These are phyloP conservation scores for Talaromyces trachyspermus DNA, from an alignment of 495 filamentous ascomycete species.

Conservation along the genomic window DNA sequence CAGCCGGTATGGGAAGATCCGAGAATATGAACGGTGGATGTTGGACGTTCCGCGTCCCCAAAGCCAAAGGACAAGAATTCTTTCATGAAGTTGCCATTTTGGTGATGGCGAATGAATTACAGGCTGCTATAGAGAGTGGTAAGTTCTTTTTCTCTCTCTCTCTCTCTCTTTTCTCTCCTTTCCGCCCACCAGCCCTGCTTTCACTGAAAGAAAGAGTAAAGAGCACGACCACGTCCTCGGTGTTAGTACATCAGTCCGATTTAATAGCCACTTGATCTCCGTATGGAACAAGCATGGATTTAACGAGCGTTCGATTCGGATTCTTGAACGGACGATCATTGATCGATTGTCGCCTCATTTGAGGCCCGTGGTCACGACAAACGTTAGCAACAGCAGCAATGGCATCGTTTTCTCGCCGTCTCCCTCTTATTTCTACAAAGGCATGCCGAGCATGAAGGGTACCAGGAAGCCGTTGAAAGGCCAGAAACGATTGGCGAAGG, in stretches of 20 bases:
- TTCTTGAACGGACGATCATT: constrained; percentile 59
- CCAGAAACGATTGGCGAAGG: too few species aligned
- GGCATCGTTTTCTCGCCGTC: constrained; percentile 19
- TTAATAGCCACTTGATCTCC: constrained; percentile 67
- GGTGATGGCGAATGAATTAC: constrained; percentile 77
- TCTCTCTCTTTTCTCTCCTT: neutral
- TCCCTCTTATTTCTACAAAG: constrained; percentile 63
- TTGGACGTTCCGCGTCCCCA: constrained; percentile 83
- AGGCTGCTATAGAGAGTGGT: constrained; percentile 67
- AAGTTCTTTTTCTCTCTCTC: constrained; percentile 11
- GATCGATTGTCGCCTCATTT: constrained; percentile 60
- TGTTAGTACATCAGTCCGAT: constrained; percentile 52
- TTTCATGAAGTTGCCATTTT: constrained; percentile 75
- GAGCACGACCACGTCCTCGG: constrained; percentile 68
- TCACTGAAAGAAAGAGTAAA: constrained; percentile 24
- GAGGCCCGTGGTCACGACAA: constrained; percentile 40
- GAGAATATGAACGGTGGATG: constrained; percentile 73
- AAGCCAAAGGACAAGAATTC: constrained; percentile 61
- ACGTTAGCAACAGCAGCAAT: too few species aligned
- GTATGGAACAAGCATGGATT: constrained; percentile 79
- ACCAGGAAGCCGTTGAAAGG: constrained; percentile 28
- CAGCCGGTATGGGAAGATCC: constrained; percentile 84
- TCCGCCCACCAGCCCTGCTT: neutral
- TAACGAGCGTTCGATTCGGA: constrained; percentile 65
- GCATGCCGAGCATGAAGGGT: constrained; percentile 52